phyloP scores from a whole-genome alignment of 208 protist genomes.

The Tritrichomonas musculus region DNA sequence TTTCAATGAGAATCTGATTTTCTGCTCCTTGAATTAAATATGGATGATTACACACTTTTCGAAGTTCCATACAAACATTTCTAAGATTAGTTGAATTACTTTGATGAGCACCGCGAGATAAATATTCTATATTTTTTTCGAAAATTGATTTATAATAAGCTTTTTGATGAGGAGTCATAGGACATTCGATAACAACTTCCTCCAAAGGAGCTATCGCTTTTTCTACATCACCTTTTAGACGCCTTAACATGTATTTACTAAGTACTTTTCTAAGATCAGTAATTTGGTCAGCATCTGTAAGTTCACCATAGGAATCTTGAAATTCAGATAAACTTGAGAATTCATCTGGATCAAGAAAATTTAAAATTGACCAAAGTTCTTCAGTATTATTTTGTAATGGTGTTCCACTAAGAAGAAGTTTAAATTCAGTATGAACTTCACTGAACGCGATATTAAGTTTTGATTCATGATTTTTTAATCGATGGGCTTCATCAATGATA shows the following conservation, averaged over 20 bases:
- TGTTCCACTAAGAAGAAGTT: slow-evolving; percentile 55
- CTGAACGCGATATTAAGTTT: slow-evolving; percentile 51
- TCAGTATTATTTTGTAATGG: slow-evolving; percentile 55
- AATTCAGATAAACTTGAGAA: slow-evolving; percentile 60
- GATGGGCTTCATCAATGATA: slow-evolving; percentile 74
- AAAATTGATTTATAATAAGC: slow-evolving; percentile 65
- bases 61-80: slow-evolving; percentile 59
- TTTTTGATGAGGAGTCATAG: slow-evolving; percentile 63
- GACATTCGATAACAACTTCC: slow-evolving; percentile 63
- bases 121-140: slow-evolving; percentile 50
- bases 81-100: neutral
- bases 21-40: slow-evolving; percentile 54
- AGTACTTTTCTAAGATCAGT: slow-evolving; percentile 49
- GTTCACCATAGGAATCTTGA: slow-evolving; percentile 39
- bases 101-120: slow-evolving; percentile 20
- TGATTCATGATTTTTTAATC: slow-evolving; percentile 68
- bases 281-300: slow-evolving; percentile 41
- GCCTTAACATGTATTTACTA: slow-evolving; percentile 64
- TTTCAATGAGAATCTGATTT: slow-evolving; percentile 25
- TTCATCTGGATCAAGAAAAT: slow-evolving; percentile 66
- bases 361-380: slow-evolving; percentile 69
- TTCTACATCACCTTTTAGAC: slow-evolving; percentile 85
- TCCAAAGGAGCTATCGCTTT: slow-evolving; percentile 75
- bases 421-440: neutral
- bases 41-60: slow-evolving; percentile 81